Conservation (phyloP, 148 eudicot species). For the Diospyros kaki region DNA sequence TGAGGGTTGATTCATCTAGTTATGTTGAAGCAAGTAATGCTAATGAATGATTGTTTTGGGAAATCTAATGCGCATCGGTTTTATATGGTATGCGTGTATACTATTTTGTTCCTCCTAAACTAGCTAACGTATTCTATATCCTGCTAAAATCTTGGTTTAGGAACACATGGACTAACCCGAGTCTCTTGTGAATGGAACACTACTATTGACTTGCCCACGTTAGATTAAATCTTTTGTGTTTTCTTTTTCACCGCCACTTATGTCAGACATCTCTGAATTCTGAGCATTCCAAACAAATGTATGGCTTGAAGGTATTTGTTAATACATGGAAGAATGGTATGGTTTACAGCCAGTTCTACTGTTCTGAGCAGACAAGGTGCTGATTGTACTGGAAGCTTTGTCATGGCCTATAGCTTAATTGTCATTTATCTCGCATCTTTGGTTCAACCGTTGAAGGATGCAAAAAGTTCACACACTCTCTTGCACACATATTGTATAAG, state of each 20-base stretch:
- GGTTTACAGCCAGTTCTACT: not conserved
- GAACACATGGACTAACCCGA: no score
- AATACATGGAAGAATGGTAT: not conserved
- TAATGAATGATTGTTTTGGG: no score
- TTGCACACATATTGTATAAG: not conserved
- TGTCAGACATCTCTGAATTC: not conserved
- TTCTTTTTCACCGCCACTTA: no score
- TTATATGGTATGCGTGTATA: no score
- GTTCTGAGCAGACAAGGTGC: not conserved
- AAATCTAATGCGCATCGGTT: not conserved
- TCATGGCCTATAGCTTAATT: not conserved
- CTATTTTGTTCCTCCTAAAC: no score
- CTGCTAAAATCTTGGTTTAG: no score
- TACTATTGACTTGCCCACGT: no score
- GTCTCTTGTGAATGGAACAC: no score
- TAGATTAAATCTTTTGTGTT: no score
- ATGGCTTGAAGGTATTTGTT: not conserved
- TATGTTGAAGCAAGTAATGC: not conserved
- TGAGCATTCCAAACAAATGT: conserved; percentile 1
- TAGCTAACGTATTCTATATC: no score
- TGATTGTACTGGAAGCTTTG: not conserved
- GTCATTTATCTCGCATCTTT: not conserved
- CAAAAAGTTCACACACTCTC: not conserved
- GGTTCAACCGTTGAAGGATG: not conserved
- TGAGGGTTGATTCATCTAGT: not conserved